Percentiles rank a stretch among this genome's conserved stretches.
Evolutionary conservation across 768 basidiomycete genomes (phyloP).

Genomic region (Inosperma sp.): DNA sequence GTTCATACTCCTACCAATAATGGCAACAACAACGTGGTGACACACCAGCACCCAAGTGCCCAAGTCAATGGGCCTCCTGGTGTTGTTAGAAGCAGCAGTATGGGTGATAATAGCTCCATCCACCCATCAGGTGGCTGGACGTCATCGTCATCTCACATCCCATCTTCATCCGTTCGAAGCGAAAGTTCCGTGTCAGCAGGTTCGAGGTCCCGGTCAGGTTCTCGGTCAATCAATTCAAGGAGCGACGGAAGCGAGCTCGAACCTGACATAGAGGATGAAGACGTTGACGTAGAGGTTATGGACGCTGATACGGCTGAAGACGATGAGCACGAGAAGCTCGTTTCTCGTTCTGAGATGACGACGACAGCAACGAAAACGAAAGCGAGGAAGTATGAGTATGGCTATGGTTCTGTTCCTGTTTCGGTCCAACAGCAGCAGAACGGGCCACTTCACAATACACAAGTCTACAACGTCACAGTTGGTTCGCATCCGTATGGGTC

Average conservation of each 20-base stretch:
- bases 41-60: too few relatives aligned
- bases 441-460: too few relatives aligned
- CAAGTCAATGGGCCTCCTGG: not conserved
- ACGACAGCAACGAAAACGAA: too few relatives aligned
- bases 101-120: constrained; percentile 1
- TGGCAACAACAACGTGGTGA: too few relatives aligned
- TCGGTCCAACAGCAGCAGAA: too few relatives aligned
- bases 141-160: constrained; percentile 8
- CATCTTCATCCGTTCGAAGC: constrained; percentile 15
- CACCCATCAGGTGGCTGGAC: constrained; percentile 3
- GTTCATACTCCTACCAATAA: too few relatives aligned
- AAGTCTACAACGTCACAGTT: not conserved
- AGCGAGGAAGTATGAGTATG: too few relatives aligned
- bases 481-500: constrained; percentile 1
- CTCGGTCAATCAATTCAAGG: not conserved
- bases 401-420: too few relatives aligned
- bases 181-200: constrained; percentile 16
- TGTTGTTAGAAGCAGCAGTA: not conserved
- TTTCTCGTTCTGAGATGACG: too few relatives aligned
- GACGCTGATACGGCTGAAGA: constrained; percentile 2
- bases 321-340: not conserved
- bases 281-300: constrained; percentile 12
- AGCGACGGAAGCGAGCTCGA: constrained; percentile 14
- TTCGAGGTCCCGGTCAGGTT: constrained; percentile 17
- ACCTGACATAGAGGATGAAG: constrained; percentile 5